Evolutionary conservation across 148 eudicot genomes (phyloP).

Genomic region (Fallopia convolvulus): DNA sequence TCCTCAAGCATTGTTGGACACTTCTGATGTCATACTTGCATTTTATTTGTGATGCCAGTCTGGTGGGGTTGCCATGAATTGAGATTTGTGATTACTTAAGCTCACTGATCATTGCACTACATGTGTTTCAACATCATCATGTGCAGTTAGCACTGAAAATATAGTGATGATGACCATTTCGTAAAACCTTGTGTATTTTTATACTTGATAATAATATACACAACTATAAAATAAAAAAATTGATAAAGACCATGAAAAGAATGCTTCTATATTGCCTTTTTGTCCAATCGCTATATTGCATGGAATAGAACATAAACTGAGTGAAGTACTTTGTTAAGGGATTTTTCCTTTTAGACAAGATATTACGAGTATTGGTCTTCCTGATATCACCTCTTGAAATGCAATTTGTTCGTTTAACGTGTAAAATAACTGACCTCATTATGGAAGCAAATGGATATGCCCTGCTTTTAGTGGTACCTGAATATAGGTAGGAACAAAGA

Average conservation of each 20-base stretch:
- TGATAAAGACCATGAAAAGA: not conserved
- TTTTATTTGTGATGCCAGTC: not conserved
- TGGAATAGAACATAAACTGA: not conserved
- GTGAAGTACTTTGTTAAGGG: not conserved
- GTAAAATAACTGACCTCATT: not conserved
- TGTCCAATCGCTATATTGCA: not conserved
- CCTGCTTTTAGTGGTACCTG: not conserved
- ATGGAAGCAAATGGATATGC: not conserved
- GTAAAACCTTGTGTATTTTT: not conserved
- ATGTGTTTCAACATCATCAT: not conserved
- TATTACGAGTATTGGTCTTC: not conserved
- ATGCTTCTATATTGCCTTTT: not conserved
- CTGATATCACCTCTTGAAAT: not conserved
- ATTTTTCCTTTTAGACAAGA: not conserved
- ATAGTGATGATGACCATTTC: not conserved
- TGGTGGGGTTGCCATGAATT: not conserved
- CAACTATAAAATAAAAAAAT: not conserved
- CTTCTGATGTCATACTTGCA: not conserved
- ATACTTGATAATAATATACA: not conserved
- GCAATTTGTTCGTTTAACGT: not conserved
- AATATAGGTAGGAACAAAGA: not conserved
- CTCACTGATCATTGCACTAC: not conserved
- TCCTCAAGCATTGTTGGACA: not conserved
- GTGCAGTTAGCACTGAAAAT: not conserved
- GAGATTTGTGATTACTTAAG: not conserved